Evolutionary conservation across 306 rosid species (phyloP).

Genomic region (Trifolium fragiferum): DNA sequence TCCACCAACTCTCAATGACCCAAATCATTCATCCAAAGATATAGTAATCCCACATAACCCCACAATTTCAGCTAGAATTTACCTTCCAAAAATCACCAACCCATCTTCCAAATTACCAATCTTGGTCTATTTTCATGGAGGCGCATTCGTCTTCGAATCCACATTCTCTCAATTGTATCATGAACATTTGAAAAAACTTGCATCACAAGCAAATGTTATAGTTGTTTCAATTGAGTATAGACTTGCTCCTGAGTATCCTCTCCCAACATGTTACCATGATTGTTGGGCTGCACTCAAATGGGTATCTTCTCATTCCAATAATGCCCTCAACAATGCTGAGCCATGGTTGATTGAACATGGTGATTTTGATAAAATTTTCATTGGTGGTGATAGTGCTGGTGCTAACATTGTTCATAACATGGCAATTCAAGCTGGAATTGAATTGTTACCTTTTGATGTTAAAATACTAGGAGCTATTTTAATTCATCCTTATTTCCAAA

Average conservation of each 20-base stretch:
- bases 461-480: conserved; percentile 45
- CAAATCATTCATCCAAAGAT: conserved; percentile 35
- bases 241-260: conserved; percentile 49
- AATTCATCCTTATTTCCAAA: conserved; percentile 52
- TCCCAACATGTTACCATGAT: conserved; percentile 51
- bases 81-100: conserved; percentile 33
- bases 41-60: conserved; percentile 29
- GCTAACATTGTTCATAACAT: conserved; percentile 60
- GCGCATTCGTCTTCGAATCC: conserved; percentile 45
- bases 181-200: conserved; percentile 39
- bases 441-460: conserved; percentile 44
- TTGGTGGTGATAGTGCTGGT: conserved; percentile 72
- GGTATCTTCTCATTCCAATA: conserved; percentile 33
- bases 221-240: conserved; percentile 59
- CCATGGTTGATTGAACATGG: conserved; percentile 57
- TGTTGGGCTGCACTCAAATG: conserved; percentile 54
- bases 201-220: conserved; percentile 29
- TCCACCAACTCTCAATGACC: conserved; percentile 38
- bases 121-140: conserved; percentile 59
- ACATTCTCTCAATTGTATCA: conserved; percentile 46
- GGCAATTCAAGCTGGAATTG: conserved; percentile 50
- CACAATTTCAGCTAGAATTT: conserved; percentile 39
- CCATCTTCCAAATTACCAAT: conserved; percentile 47
- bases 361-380: conserved; percentile 40
- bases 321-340: conserved; percentile 28